Evolutionary conservation across 2,329 filamentous ascomycete species (phyloP), one percentile per base, ranked within the genome.

Genomic region (Alternaria arborescens): DNA sequence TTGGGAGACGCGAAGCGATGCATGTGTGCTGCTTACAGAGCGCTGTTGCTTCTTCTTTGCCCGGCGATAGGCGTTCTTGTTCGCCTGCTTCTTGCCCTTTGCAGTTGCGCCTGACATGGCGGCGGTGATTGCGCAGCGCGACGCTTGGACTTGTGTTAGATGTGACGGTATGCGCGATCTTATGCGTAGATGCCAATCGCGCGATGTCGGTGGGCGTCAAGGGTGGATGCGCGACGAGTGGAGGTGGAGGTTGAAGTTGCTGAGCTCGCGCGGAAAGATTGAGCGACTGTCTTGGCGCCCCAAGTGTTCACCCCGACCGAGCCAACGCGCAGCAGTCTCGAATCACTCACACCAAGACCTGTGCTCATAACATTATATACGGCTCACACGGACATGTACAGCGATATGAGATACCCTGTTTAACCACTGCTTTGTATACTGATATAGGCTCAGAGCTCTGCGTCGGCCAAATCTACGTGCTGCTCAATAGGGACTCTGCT

Each of bases 41-140:
- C 89, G 89, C 82, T 96, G 96, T 72, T 93, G 91, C 89, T 97
- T 97, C 87, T 95, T 97, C 84, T 94, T 94, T 50, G 93, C 91
- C 78, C 94, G 89, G 78, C 93, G 88, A 84, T 94, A 90, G 81
- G 97, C 93, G 81, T 97, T 97, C 84, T 97, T 98, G 78, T 91
- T 93, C 83, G 91, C 89, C 83, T 94, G 96, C 77, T 79, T 78
- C 65, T 71, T 72, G 32, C 62, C 60, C 28, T 72, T 72, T 43
- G 61, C 66, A n/a, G 65, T 62, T 55, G 72, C 67, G 26, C 71
- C 72, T 28, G 73, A 70, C 74, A 76, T 77, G 46, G 43, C 68
- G 60, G 58, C 60, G 55, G 57, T 52, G 40, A 26, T 42, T 44
- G 52, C 64, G 66, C 64, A 58, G 55, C 58, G 55, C 43, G 47